Base-by-base conservation (phyloP, 495 filamentous ascomycete genomes). In the Penicillium crystallinum region DNA sequence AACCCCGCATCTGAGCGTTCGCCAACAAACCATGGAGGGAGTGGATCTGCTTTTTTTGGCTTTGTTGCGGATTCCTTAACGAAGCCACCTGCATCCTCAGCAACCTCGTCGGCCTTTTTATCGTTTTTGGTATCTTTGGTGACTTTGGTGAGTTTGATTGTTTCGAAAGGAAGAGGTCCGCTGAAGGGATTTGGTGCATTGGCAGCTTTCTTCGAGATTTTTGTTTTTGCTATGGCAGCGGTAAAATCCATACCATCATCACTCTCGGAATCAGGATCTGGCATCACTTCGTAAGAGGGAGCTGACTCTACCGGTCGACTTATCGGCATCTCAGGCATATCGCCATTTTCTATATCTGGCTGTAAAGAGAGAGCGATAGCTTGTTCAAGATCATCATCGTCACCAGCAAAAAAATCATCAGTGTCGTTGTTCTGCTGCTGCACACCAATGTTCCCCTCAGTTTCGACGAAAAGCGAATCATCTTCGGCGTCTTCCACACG, bases 131-230 rank as follows among this genome's bases (percentile, higher is more conserved):
- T 14, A 31, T 52, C n/a, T 38, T 50, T 44, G 2, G 30, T 33
- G 5, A 17, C 74, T 78, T 64, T 79, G 73, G 51, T 78, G 55
- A 92, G 80, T 60, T 89, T 80, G 1, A 98, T 74, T 39, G 86
- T 88, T 64, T 96, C 89, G 58, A 97, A 97, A 1, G 92, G 92
- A 14, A 97, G 70, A 2, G 91, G 89, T 0, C 92, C 92, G 59
- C 80, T 79, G 62, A 95, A 69, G 31, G 63, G 57, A 46, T 69
- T 55, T 22, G 51, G 57, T 12, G 53, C 4, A 2, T 37, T 23
- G 9, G 64, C 39, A 15, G 57, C 62, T 37, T 67, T 66, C 29
- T 70, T 56, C 6, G 64, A 50, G 39, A 66, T 61, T 31, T 67
- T 72, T 5, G 74, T 69, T 49, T 65, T 67, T n/a, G 70, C 68